phyloP scores from a whole-genome alignment of 2,329 filamentous ascomycete species.

The Diaporthe vaccinii region DNA sequence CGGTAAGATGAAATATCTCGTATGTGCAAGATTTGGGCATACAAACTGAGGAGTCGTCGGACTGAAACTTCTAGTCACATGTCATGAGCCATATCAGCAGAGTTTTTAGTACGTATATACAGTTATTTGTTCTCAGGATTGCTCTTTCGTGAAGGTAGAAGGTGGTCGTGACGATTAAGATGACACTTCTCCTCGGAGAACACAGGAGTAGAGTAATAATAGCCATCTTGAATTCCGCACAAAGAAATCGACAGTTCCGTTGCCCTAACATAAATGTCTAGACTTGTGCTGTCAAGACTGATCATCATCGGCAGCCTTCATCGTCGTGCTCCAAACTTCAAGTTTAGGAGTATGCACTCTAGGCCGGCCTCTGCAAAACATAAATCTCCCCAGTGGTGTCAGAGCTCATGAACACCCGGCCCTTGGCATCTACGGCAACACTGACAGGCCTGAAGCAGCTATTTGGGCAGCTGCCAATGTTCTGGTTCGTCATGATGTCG shows the following conservation, averaged over 20 bases:
- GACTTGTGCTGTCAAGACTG: background rate
- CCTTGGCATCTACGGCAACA: constrained; percentile 63
- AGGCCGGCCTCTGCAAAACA: constrained; percentile 54
- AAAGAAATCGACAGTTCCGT: background rate
- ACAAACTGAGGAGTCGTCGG: no score
- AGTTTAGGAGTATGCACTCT: background rate
- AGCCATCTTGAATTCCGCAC: background rate
- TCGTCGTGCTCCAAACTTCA: background rate
- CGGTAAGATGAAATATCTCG: no score
- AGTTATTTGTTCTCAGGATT: no score
- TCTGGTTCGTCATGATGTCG: constrained; percentile 68
- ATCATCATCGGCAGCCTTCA: background rate
- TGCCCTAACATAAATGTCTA: background rate
- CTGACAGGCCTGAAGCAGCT: constrained; percentile 74
- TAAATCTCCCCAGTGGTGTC: constrained; percentile 76
- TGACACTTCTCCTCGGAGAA: no score
- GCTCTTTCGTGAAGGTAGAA: no score
- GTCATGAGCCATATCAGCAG: no score
- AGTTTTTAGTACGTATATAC: no score
- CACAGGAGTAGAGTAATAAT: background rate
- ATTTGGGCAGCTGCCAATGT: constrained; percentile 66
- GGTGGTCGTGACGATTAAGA: background rate
- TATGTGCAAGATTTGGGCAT: no score
- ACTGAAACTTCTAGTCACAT: no score
- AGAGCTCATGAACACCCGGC: constrained; percentile 71